Percentiles rank a stretch among this genome's conserved stretches.
Conservation (phyloP, 2,329 filamentous ascomycete species). For the Teratosphaeria viscida region DNA sequence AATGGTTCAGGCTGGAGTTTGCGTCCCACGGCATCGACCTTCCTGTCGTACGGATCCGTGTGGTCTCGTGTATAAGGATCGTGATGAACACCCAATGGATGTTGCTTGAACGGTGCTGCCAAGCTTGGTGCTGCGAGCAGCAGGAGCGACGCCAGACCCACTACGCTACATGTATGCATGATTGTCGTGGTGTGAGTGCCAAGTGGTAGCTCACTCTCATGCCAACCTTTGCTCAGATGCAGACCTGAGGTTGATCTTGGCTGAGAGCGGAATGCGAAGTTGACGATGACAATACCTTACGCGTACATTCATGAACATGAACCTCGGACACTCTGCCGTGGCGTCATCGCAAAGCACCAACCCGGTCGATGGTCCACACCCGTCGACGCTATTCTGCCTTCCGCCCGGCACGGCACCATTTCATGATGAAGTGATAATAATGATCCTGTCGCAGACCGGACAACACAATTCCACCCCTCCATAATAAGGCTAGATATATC, state of each 20-base stretch:
- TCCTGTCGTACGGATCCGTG: slow-evolving; percentile 51
- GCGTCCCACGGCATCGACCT: slow-evolving; percentile 50
- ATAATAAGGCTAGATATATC: no score
- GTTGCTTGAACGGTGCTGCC: slow-evolving; percentile 12
- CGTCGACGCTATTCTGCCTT: neutral
- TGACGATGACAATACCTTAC: neutral
- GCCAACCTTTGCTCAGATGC: neutral
- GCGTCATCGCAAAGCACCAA: neutral
- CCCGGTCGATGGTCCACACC: neutral
- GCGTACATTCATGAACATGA: neutral
- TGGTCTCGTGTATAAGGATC: slow-evolving; percentile 50
- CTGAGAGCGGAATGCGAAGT: neutral
- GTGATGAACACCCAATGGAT: slow-evolving; percentile 5
- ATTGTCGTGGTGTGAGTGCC: neutral
- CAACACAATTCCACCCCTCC: neutral
- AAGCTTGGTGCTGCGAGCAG: slow-evolving; percentile 11
- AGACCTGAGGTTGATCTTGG: neutral
- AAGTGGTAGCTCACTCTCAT: no score
- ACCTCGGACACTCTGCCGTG: neutral
- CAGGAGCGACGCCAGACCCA: slow-evolving; percentile 1
- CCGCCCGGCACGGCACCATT: neutral
- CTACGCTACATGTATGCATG: no score
- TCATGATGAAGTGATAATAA: neutral
- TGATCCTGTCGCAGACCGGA: neutral
- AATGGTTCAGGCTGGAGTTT: slow-evolving; percentile 53